Evolutionary conservation across 208 protist species (phyloP).

Genomic region (Naegleria gruberi): DNA sequence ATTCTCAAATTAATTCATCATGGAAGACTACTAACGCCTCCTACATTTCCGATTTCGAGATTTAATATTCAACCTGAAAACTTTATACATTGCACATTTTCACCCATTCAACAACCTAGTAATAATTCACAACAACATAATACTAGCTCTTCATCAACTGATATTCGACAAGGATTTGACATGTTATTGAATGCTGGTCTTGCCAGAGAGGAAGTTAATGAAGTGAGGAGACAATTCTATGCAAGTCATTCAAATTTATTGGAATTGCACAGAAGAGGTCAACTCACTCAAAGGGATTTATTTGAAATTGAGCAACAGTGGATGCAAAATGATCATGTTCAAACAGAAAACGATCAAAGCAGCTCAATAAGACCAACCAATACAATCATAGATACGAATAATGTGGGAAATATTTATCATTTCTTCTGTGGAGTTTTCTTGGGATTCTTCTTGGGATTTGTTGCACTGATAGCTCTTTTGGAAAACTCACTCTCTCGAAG

Average conservation of each 20-base stretch:
- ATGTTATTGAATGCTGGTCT: background rate
- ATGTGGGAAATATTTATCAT: background rate
- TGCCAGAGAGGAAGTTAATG: background rate
- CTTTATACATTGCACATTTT: background rate
- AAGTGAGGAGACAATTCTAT: background rate
- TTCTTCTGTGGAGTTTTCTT: background rate
- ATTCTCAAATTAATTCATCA: background rate
- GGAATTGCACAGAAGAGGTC: background rate
- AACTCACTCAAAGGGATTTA: background rate
- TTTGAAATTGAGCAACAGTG: background rate
- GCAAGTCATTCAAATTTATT: background rate
- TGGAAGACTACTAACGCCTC: background rate
- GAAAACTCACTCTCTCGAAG: background rate
- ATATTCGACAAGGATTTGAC: background rate
- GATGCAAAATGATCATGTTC: too few relatives aligned
- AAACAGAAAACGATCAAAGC: background rate
- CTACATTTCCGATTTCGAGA: background rate
- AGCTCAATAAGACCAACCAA: background rate
- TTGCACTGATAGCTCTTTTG: background rate
- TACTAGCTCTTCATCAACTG: background rate
- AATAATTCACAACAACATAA: background rate
- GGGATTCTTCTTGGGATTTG: background rate
- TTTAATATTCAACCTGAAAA: background rate
- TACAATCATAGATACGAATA: background rate
- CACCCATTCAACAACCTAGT: background rate